A percentile compares a stretch with the other conserved stretches of the same genome.
These are phyloP conservation scores for Paraconiothyrium sp. DNA, from an alignment of 2,329 filamentous ascomycete species.

Conservation along the genomic window DNA sequence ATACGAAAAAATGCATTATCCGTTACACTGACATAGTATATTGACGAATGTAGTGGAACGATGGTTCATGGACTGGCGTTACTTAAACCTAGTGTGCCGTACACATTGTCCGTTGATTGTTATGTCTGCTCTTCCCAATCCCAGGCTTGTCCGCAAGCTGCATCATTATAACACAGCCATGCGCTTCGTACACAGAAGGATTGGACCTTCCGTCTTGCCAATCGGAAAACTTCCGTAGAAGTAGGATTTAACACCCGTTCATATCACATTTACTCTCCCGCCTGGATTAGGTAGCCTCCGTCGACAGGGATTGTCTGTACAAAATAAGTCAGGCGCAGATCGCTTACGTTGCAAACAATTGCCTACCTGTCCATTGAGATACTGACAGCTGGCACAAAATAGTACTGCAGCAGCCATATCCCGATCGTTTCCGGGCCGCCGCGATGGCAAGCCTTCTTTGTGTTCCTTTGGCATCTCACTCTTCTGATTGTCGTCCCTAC, in stretches of 20 bases:
- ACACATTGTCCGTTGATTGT: not conserved
- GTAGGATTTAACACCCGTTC: not conserved
- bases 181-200: not conserved
- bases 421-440: conserved; percentile 64
- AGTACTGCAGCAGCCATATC: conserved; percentile 68
- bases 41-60: not conserved
- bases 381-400: conserved; percentile 61
- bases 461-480: conserved; percentile 63
- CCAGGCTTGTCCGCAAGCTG: not conserved
- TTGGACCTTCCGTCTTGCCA: not conserved
- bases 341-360: not conserved
- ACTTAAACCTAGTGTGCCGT: not conserved
- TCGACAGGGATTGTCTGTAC: conserved; percentile 59
- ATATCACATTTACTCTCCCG: conserved; percentile 37
- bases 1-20: not conserved
- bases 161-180: not conserved
- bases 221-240: not conserved
- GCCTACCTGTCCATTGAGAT: conserved; percentile 56
- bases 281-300: conserved; percentile 59
- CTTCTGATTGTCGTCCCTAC: conserved; percentile 63
- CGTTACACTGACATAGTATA: not conserved
- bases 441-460: conserved; percentile 61
- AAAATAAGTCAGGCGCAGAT: not conserved
- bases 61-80: not conserved
- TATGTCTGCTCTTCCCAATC: not conserved